A percentile compares a stretch with the other conserved stretches of the same genome.
phyloP scores from a whole-genome alignment of 495 filamentous ascomycete genomes.

The Podospora appendiculata region DNA sequence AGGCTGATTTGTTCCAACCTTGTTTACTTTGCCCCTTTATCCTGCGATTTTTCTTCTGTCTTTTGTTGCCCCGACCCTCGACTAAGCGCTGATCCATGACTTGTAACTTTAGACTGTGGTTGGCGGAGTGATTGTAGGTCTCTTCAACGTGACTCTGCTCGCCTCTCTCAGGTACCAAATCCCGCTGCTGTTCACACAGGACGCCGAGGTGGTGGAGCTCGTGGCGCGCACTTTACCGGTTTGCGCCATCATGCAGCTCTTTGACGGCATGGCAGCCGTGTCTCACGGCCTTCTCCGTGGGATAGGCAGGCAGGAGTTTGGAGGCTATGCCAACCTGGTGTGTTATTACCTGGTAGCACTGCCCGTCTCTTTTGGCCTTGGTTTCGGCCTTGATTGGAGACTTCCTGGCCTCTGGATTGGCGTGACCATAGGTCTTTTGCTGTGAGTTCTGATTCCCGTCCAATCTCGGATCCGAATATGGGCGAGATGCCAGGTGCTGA shows the following conservation, averaged over 20 bases:
- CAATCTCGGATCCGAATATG: too few relatives aligned
- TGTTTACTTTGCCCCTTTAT: too few relatives aligned
- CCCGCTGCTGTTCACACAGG: slow-evolving; percentile 70
- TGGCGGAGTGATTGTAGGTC: slow-evolving; percentile 57
- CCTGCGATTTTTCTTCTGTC: too few relatives aligned
- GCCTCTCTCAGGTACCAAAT: slow-evolving; percentile 56
- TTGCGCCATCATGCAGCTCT: slow-evolving; percentile 79
- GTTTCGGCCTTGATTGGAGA: slow-evolving; percentile 65
- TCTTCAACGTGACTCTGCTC: slow-evolving; percentile 68
- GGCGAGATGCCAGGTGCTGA: background rate
- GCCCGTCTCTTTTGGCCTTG: slow-evolving; percentile 71
- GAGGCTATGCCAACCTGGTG: slow-evolving; percentile 77
- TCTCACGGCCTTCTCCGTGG: slow-evolving; percentile 81
- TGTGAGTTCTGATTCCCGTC: slow-evolving; percentile 30
- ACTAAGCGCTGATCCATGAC: too few relatives aligned
- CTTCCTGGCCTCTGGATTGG: slow-evolving; percentile 75
- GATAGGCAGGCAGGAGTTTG: slow-evolving; percentile 77
- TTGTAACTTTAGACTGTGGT: slow-evolving; percentile 43
- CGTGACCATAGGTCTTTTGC: slow-evolving; percentile 59
- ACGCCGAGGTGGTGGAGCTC: slow-evolving; percentile 67
- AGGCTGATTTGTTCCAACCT: too few relatives aligned
- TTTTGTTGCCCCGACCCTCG: too few relatives aligned
- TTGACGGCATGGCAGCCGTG: slow-evolving; percentile 69
- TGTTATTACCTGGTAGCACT: slow-evolving; percentile 81
- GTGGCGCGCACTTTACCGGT: slow-evolving; percentile 69